Base-by-base conservation (phyloP, 2,329 filamentous ascomycete species). In the Colletotrichum neosansevieriae region DNA sequence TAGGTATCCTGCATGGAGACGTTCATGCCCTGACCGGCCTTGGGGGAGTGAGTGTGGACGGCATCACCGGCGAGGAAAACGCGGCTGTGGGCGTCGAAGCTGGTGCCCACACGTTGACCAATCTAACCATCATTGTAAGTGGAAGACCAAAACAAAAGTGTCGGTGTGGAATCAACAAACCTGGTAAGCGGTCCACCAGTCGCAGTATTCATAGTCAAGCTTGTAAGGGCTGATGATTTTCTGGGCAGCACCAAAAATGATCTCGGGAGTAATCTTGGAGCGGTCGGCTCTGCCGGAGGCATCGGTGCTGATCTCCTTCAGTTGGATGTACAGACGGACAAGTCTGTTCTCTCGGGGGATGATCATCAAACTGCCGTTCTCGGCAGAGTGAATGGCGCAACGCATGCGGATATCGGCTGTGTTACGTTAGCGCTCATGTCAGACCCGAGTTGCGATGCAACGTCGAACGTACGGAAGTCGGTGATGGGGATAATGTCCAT, bases 41-140 rank as follows among this genome's bases (percentile, higher is more conserved):
- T 91, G 19, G 89, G 89, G 7, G 73, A 74, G 70, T 85, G 83
- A 1, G 84, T 87, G 72, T 85, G 83, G 1, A 87, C 86, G 1
- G 89, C 90, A 76, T 92, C 91, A 2, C 91, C 91, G 0, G 90
- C 89, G 4, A 93, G 81, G 75, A 94, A 94, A 10, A 94, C 83
- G 4, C 89, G 84, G 24, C 86, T 83, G 12, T 81, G 77, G 6
- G 82, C 81, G 45, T 83, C 85, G 76, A 91, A 91, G 47, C 83
- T 80, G 1, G 82, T 84, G 4, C 86, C 88, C 0, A 91, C 85
- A 6, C 91, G 82, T 74, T 92, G 90, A 0, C 89, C 89, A 51
- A 92, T 91, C 69, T 91, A 85, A n/a, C 72, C 91, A 92, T 7
- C 4, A 1, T 15, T 1, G 3, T 61, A 2, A 61, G 21, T 29